Conservation (phyloP, 345 rosid genomes). For the Salix viminalis region DNA sequence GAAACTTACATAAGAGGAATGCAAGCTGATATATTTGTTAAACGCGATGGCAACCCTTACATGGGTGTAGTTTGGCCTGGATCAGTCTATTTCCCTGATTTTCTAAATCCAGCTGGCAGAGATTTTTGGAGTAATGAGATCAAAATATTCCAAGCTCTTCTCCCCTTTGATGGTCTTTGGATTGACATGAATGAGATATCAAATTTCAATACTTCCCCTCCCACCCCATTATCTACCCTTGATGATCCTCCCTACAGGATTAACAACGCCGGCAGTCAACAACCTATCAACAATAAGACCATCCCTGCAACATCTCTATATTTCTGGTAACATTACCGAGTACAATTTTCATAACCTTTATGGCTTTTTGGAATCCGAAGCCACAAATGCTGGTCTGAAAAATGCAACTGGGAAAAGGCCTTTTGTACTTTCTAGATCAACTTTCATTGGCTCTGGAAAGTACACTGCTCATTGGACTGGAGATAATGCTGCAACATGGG, state of each 20-base stretch:
- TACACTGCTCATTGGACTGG: conserved; percentile 87
- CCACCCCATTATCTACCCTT: conserved; percentile 35
- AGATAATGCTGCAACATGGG: conserved; percentile 63
- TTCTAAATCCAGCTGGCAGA: conserved; percentile 44
- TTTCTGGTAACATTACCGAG: conserved; percentile 50
- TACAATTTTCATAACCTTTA: conserved; percentile 69
- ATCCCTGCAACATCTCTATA: conserved; percentile 54
- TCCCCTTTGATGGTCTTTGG: conserved; percentile 71
- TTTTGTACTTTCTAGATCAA: conserved; percentile 65
- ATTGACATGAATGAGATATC: conserved; percentile 78
- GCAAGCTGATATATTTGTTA: conserved; percentile 56
- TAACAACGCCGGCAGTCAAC: conserved; percentile 39
- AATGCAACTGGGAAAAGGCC: conserved; percentile 53
- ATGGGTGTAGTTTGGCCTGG: conserved; percentile 75
- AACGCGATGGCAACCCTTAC: conserved; percentile 52
- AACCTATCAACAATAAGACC: conserved; percentile 38
- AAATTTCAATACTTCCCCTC: conserved; percentile 50
- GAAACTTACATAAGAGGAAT: conserved; percentile 59
- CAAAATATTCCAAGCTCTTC: conserved; percentile 38
- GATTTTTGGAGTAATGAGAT: conserved; percentile 59
- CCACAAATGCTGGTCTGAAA: conserved; percentile 50
- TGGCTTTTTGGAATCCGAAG: conserved; percentile 57
- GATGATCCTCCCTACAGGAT: conserved; percentile 74
- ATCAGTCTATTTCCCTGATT: conserved; percentile 60
- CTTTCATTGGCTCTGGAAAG: conserved; percentile 68